A percentile compares a stretch with the other conserved stretches of the same genome.
Conservation (phyloP, 768 basidiomycete species). For the Trametes punicea region DNA sequence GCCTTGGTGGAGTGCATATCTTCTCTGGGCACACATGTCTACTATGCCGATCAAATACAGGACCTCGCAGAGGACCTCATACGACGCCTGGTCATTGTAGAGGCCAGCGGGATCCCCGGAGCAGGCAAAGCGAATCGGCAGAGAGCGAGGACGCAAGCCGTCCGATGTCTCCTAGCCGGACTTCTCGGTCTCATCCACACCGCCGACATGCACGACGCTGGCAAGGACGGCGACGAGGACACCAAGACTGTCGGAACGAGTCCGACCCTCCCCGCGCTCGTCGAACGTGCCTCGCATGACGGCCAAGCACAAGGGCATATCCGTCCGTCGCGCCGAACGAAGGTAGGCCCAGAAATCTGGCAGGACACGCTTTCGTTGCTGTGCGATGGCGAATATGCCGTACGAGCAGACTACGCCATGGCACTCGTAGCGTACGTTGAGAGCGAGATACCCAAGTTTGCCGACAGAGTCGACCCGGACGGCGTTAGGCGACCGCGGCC, state of each 20-base stretch:
- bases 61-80: slow-evolving; percentile 86
- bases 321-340: slow-evolving; percentile 54
- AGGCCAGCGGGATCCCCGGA: slow-evolving; percentile 55
- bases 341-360: slow-evolving; percentile 81
- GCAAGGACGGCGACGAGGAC: slow-evolving; percentile 29
- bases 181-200: slow-evolving; percentile 67
- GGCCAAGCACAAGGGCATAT: slow-evolving; percentile 23
- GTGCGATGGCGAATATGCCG: slow-evolving; percentile 74
- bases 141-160: slow-evolving; percentile 55
- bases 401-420: slow-evolving; percentile 74
- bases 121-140: slow-evolving; percentile 37
- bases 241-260: slow-evolving; percentile 16
- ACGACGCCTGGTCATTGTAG: slow-evolving; percentile 65
- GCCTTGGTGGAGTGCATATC: slow-evolving; percentile 72
- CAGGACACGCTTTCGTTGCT: slow-evolving; percentile 85
- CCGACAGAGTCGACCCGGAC: slow-evolving; percentile 47
- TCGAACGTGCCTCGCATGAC: slow-evolving; percentile 19
- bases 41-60: slow-evolving; percentile 95
- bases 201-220: slow-evolving; percentile 48
- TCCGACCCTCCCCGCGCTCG: slow-evolving; percentile 9
- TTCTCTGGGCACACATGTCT: slow-evolving; percentile 85
- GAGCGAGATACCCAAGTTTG: slow-evolving; percentile 67
- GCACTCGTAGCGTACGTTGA: slow-evolving; percentile 74
- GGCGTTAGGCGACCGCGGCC: slow-evolving; percentile 44
- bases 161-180: slow-evolving; percentile 67